Evolutionary conservation across 192 early-diverging fungal genomes (phyloP).

Genomic region (Linnemannia hyalina): DNA sequence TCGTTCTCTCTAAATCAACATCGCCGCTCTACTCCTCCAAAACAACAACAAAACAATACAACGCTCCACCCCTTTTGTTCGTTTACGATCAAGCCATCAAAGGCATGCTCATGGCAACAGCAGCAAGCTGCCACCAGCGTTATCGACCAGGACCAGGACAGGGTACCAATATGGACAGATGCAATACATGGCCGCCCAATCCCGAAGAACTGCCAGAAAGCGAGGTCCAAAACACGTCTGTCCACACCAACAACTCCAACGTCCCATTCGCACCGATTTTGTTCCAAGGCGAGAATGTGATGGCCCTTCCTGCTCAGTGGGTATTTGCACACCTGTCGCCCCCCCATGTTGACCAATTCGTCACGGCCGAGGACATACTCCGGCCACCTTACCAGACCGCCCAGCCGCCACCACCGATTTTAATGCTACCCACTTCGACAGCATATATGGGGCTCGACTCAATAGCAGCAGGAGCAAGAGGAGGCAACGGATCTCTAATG

Average conservation of each 20-base stretch:
- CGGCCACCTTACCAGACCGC: not conserved
- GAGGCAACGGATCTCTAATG: not conserved
- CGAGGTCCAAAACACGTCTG: not conserved
- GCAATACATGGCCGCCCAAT: not conserved
- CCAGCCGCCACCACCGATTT: not conserved
- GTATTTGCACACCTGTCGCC: not conserved
- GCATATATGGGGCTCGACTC: not conserved
- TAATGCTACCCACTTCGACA: not conserved
- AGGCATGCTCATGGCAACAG: slow-evolving; percentile 1
- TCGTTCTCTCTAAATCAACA: not conserved
- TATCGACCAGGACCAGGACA: slow-evolving; percentile 8
- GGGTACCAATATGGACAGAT: not conserved
- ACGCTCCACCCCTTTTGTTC: not conserved
- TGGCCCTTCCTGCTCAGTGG: slow-evolving; percentile 3
- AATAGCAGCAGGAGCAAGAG: not conserved
- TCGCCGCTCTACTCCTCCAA: not conserved
- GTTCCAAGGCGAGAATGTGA: not conserved
- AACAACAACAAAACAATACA: not conserved
- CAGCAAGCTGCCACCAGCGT: slow-evolving; percentile 4
- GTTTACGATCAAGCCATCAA: not conserved
- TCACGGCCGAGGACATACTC: not conserved
- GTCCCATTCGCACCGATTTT: not conserved
- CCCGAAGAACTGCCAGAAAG: not conserved
- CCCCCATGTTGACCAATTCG: not conserved
- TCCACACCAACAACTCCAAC: not conserved